A percentile compares a stretch with the other conserved stretches of the same genome.
These are phyloP conservation scores for Metschnikowia reukaufii DNA, from an alignment of 805 yeast species.

Conservation along the genomic window DNA sequence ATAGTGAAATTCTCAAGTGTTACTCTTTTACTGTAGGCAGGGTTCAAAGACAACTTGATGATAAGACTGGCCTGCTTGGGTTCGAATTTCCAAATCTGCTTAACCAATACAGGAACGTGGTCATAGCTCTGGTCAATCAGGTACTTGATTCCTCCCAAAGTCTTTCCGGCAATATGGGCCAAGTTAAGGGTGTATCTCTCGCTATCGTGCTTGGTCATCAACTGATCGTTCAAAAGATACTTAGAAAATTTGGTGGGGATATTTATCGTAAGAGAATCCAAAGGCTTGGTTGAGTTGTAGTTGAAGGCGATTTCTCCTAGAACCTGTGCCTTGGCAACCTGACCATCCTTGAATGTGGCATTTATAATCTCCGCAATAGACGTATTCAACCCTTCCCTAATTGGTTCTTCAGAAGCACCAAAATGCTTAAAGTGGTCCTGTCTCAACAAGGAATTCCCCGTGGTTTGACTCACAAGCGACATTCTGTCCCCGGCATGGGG, in stretches of 20 bases:
- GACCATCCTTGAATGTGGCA: conserved; percentile 72
- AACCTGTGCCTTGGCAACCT: conserved; percentile 55
- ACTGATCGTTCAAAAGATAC: conserved; percentile 41
- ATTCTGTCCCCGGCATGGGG: conserved; percentile 16
- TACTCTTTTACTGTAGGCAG: conserved; percentile 41
- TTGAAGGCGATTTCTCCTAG: conserved; percentile 88
- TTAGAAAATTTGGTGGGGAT: conserved; percentile 52
- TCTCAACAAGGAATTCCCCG: conserved; percentile 45
- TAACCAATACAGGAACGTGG: conserved; percentile 64
- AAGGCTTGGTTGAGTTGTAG: conserved; percentile 41
- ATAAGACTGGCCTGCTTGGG: conserved; percentile 81
- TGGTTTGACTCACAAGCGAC: conserved; percentile 36
- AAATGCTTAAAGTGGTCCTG: conserved; percentile 47
- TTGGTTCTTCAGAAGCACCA: conserved; percentile 14
- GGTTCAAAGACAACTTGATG: conserved; percentile 61
- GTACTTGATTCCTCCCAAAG: conserved; percentile 82
- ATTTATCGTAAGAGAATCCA: conserved; percentile 35
- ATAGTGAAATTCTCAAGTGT: conserved; percentile 59
- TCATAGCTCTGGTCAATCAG: conserved; percentile 46
- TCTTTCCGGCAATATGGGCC: conserved; percentile 54
- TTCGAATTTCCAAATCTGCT: conserved; percentile 91
- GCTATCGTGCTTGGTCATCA: conserved; percentile 28
- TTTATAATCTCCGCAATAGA: conserved; percentile 84
- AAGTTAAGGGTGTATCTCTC: conserved; percentile 47
- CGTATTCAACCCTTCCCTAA: conserved; percentile 61